Conservation (phyloP, 371 early-diverging fungal genomes). For the Rhizopus microsporus region DNA sequence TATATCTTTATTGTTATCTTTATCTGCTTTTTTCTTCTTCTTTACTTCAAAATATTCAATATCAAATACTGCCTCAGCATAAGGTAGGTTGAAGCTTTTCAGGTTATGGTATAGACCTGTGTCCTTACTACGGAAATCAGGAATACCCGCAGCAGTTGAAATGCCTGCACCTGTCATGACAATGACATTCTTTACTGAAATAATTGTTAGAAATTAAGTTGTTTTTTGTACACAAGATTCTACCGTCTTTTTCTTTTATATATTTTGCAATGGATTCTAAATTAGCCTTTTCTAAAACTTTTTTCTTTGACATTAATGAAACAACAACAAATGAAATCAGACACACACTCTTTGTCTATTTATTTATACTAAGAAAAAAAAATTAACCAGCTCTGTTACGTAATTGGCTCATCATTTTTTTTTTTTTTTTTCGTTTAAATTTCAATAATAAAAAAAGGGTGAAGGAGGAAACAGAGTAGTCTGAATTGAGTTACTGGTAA, state of each 20-base stretch:
- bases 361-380: not conserved
- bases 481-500: slow-evolving; percentile 51
- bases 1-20: not conserved
- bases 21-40: not conserved
- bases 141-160: slow-evolving; percentile 90
- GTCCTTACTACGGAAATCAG: slow-evolving; percentile 89
- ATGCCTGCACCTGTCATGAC: slow-evolving; percentile 96
- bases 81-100: slow-evolving; percentile 82
- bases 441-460: slow-evolving; percentile 8
- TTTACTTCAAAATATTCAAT: slow-evolving; percentile 82
- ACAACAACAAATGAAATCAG: not conserved
- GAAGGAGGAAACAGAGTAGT: slow-evolving; percentile 49
- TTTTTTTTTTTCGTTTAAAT: slow-evolving; percentile 22
- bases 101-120: slow-evolving; percentile 94
- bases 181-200: slow-evolving; percentile 72
- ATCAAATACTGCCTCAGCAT: slow-evolving; percentile 94
- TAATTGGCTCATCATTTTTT: slow-evolving; percentile 7
- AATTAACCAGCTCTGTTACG: not conserved
- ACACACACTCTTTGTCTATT: not conserved
- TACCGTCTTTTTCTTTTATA: slow-evolving; percentile 35
- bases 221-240: not conserved
- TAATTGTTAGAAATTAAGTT: not conserved
- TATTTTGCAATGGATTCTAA: slow-evolving; percentile 33
- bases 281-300: slow-evolving; percentile 18
- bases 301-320: slow-evolving; percentile 12